A percentile compares a stretch with the other conserved stretches of the same genome.
phyloP scores from a whole-genome alignment of 164 flowering plant species.

The Stephania japonica region DNA sequence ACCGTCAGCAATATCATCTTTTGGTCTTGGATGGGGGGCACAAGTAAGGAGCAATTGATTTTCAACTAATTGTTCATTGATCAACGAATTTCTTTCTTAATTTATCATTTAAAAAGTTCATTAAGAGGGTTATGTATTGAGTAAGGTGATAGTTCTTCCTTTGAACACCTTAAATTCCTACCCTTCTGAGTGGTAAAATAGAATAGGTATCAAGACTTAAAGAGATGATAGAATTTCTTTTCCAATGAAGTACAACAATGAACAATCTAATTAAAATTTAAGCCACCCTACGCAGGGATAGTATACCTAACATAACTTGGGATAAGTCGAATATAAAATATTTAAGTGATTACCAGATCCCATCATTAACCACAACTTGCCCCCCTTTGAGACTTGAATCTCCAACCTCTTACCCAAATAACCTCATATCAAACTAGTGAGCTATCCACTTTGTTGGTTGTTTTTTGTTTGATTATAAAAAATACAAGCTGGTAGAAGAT shows the following conservation, averaged over 20 bases:
- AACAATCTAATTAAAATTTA: not conserved
- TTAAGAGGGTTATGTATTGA: not conserved
- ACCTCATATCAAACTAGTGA: too few relatives aligned
- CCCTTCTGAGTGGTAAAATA: not conserved
- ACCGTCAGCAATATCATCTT: slow-evolving; percentile 86
- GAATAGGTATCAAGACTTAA: not conserved
- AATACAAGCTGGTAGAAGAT: not conserved
- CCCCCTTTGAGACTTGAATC: too few relatives aligned
- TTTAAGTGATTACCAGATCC: too few relatives aligned
- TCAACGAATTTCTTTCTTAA: not conserved
- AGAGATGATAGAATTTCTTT: not conserved
- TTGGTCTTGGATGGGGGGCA: slow-evolving; percentile 95
- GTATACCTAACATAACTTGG: too few relatives aligned
- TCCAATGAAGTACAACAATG: not conserved
- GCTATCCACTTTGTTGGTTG: too few relatives aligned
- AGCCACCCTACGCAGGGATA: too few relatives aligned
- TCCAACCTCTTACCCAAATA: too few relatives aligned
- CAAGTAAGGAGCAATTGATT: slow-evolving; percentile 46
- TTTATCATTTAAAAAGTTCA: slow-evolving; percentile 4
- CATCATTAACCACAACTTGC: too few relatives aligned
- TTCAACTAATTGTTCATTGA: not conserved
- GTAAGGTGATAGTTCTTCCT: not conserved
- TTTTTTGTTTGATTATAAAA: too few relatives aligned
- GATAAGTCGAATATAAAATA: too few relatives aligned
- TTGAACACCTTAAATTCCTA: not conserved